Evolutionary conservation across 768 basidiomycete genomes (phyloP).

Genomic region (Udeniomyces megalosporus): DNA sequence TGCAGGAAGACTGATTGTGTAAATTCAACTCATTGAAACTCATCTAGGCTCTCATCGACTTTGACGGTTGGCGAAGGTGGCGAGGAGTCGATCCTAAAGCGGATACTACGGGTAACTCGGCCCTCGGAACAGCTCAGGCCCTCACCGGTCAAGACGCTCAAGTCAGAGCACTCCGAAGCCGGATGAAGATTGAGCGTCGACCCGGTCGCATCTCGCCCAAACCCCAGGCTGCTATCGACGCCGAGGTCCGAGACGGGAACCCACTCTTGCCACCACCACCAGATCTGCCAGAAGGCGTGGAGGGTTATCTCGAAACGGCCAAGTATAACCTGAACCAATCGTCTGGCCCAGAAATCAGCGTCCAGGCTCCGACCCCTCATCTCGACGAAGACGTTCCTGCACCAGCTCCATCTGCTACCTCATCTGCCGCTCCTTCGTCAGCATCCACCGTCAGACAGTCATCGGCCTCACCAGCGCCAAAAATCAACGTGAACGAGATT

Average conservation of each 20-base stretch:
- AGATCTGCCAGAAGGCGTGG: too few species aligned
- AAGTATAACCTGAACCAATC: not conserved
- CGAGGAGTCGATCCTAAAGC: conserved; percentile 27
- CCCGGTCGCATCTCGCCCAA: not conserved
- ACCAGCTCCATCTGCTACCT: not conserved
- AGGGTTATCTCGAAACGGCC: too few species aligned
- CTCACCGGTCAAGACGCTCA: conserved; percentile 4
- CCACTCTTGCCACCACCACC: not conserved
- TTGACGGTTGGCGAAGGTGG: conserved; percentile 31
- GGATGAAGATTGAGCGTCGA: conserved; percentile 11
- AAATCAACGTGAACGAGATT: not conserved
- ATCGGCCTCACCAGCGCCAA: not conserved
- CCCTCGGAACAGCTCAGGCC: not conserved
- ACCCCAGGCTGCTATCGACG: not conserved
- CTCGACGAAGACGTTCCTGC: not conserved
- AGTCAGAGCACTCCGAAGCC: conserved; percentile 4
- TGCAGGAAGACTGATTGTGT: not conserved
- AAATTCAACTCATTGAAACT: not conserved
- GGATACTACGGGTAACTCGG: not conserved
- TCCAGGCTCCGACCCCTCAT: not conserved
- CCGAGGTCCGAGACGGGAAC: not conserved
- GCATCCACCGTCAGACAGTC: not conserved
- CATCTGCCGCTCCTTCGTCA: not conserved
- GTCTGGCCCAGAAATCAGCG: not conserved
- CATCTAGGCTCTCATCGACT: conserved; percentile 28